Evolutionary conservation across 2,329 filamentous ascomycete genomes (phyloP), one percentile per base, ranked within the genome.

Genomic region (Penicillium brasilianum): DNA sequence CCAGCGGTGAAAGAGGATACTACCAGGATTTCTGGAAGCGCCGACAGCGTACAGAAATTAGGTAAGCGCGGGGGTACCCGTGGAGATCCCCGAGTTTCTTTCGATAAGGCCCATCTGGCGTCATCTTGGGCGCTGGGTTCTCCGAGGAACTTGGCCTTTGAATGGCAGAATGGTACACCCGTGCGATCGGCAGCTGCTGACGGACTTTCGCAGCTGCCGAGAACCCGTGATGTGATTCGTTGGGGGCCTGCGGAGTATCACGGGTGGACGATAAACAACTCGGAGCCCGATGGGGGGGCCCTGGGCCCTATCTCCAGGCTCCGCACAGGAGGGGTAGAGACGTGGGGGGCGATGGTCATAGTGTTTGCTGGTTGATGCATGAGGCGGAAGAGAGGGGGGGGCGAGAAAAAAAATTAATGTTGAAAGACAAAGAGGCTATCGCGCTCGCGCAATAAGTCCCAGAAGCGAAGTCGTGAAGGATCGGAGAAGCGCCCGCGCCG

Each of bases 41-140:
- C 66, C 64, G 57, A 64, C 65, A 66, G 63, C 66, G 52, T 44
- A 18, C 65, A 65, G 2, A 44, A 60, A 69, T 70, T 69, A 70
- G 63, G 66, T 69, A 66, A 70, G 66, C 66, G 65, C 66, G 67
- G 65, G 68, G 65, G 43, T 41, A n/a, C n/a, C n/a, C n/a, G n/a
- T n/a, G n/a, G n/a, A 63, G 57, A 58, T 54, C 48, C 36, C 34
- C 50, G 60, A 20, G 34, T 14, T 51, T n/a, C 22, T n/a, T 20
- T 20, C 36, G 63, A 64, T 59, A 57, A 55, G 55, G 56, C 22
- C 28, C 37, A 16, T 37, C 55, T n/a, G 44, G 43, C 32, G 44
- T 30, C 20, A 39, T 60, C 32, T 34, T 34, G 32, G 28, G n/a
- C 28, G 10, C 46, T 32, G 46, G 28, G 16, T 8, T 25, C 25